Percentiles rank a stretch among this genome's conserved stretches.
These are phyloP conservation scores for Colletotrichum musicola DNA, from an alignment of 2,329 filamentous ascomycete genomes.

Conservation along the genomic window DNA sequence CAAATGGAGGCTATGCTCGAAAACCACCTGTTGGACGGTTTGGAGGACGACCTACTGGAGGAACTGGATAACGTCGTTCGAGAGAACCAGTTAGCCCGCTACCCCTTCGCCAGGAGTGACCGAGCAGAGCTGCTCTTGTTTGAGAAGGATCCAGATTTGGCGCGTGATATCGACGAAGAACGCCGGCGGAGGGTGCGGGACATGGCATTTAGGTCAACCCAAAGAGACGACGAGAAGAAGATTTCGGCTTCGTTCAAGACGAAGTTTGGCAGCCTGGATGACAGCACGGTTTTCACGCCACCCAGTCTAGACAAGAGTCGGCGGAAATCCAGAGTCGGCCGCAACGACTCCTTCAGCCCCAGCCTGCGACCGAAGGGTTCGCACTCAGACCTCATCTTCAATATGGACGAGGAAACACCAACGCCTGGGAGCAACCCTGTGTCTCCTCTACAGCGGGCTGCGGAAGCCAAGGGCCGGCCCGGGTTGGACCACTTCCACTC, in stretches of 20 bases:
- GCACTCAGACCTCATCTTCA: conserved; percentile 85
- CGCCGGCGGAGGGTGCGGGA: conserved; percentile 78
- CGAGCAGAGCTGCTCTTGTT: conserved; percentile 75
- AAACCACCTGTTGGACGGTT: conserved; percentile 85
- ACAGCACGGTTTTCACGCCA: conserved; percentile 56
- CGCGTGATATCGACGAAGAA: conserved; percentile 76
- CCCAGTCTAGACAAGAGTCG: conserved; percentile 60
- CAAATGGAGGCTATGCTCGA: conserved; percentile 94
- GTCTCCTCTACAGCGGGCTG: conserved; percentile 27
- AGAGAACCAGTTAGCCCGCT: conserved; percentile 82
- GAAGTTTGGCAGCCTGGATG: conserved; percentile 75
- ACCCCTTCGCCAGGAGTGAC: conserved; percentile 83
- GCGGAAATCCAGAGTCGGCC: conserved; percentile 59
- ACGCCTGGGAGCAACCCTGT: conserved; percentile 46
- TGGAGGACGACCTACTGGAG: conserved; percentile 84
- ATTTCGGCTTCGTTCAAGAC: conserved; percentile 70
- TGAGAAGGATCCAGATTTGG: conserved; percentile 73
- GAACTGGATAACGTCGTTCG: conserved; percentile 86
- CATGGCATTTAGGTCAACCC: conserved; percentile 75
- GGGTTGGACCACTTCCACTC: conserved; percentile 40
- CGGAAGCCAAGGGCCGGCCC: conserved; percentile 8
- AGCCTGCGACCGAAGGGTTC: conserved; percentile 77
- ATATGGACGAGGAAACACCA: conserved; percentile 86
- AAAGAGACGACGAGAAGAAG: conserved; percentile 75
- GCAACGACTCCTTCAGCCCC: conserved; percentile 74